These are phyloP conservation scores for Acanthamoeba castellanii DNA, from an alignment of 208 protist genomes.

Conservation along the genomic window DNA sequence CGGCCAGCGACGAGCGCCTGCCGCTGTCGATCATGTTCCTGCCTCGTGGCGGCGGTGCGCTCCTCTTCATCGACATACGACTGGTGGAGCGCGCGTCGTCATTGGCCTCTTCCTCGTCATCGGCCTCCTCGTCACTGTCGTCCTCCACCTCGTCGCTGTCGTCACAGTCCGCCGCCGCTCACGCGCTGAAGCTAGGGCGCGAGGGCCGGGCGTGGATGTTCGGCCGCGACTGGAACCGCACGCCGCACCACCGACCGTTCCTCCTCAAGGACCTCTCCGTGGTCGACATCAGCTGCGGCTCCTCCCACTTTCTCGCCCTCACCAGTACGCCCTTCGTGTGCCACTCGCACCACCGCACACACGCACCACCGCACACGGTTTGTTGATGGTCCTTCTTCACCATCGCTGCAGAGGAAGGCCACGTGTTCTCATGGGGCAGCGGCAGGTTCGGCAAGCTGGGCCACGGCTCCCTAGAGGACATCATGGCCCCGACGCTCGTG, in stretches of 20 bases:
- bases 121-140: not conserved
- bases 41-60: not conserved
- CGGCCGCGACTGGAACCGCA: slow-evolving; percentile 31
- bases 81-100: not conserved
- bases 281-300: slow-evolving; percentile 26
- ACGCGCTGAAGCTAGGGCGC: not conserved
- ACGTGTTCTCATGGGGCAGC: slow-evolving; percentile 29
- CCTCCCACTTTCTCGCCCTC: slow-evolving; percentile 27
- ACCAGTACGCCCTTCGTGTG: not conserved
- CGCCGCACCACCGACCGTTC: not conserved
- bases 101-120: not conserved
- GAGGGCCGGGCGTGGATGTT: slow-evolving; percentile 48
- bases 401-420: not conserved
- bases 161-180: not conserved
- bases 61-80: slow-evolving; percentile 36
- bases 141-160: not conserved
- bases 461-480: slow-evolving; percentile 1
- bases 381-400: too few species aligned
- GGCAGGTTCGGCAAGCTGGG: slow-evolving; percentile 36
- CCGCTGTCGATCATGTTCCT: slow-evolving; percentile 47
- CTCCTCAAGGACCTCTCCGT: slow-evolving; percentile 42
- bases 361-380: not conserved
- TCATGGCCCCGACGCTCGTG: slow-evolving; percentile 3
- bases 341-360: not conserved
- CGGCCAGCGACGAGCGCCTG: not conserved